Evolutionary conservation across 2,329 filamentous ascomycete species (phyloP).

Genomic region (Aspergillus floridensis): DNA sequence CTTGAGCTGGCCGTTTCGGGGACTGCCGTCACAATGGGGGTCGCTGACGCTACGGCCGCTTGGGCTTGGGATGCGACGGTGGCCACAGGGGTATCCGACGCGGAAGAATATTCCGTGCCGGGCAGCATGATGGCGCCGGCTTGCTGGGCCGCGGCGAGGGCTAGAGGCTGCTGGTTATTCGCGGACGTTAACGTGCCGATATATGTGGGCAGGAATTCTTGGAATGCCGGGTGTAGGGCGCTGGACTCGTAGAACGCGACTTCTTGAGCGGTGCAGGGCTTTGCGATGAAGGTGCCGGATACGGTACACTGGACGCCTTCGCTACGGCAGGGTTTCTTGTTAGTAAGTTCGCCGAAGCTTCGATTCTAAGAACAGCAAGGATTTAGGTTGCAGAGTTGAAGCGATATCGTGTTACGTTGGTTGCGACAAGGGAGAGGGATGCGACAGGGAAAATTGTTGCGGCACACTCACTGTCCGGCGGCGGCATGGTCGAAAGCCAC

Average conservation of each 20-base stretch:
- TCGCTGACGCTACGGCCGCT: constrained; percentile 16
- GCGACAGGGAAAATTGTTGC: not conserved
- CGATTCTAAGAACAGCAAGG: not conserved
- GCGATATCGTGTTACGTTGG: not conserved
- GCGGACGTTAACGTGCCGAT: constrained; percentile 76
- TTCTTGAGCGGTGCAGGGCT: constrained; percentile 84
- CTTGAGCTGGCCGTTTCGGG: not conserved
- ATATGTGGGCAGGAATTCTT: constrained; percentile 77
- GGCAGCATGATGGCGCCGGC: constrained; percentile 31
- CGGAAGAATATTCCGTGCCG: constrained; percentile 19
- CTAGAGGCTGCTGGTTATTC: constrained; percentile 44
- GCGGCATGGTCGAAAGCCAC: constrained; percentile 47
- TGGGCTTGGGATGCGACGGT: constrained; percentile 13
- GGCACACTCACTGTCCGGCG: constrained; percentile 49
- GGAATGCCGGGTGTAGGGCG: constrained; percentile 67
- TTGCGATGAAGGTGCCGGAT: constrained; percentile 83
- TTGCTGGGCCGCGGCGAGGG: constrained; percentile 51
- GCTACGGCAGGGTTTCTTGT: constrained; percentile 47
- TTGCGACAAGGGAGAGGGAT: not conserved
- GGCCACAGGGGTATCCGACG: constrained; percentile 18
- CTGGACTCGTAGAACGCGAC: constrained; percentile 85
- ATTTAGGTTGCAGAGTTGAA: not conserved
- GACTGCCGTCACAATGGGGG: not conserved
- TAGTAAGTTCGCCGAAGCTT: not conserved
- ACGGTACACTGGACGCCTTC: constrained; percentile 85